Percentiles rank a stretch among this genome's conserved stretches.
These are phyloP conservation scores for Hanseniaspora gamundiae DNA, from an alignment of 1,139 yeast genomes.

Conservation along the genomic window DNA sequence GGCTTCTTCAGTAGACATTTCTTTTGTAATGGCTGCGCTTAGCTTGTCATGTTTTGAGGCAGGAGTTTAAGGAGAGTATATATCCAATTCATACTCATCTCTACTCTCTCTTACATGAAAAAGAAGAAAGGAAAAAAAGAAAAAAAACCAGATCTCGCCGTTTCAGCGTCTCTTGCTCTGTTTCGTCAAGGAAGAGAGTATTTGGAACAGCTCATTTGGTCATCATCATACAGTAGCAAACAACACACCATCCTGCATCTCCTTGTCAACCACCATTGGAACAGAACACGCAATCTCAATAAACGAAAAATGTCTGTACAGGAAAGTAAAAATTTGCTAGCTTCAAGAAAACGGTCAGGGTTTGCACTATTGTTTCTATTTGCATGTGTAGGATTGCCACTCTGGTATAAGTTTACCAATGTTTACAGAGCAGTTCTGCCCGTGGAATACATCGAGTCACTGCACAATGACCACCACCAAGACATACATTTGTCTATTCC, in stretches of 20 bases:
- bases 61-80: too few species aligned
- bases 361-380: slow-evolving; percentile 28
- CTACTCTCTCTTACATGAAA: too few species aligned
- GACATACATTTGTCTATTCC: slow-evolving; percentile 30
- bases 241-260: too few species aligned
- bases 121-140: too few species aligned
- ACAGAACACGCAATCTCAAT: background rate
- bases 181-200: too few species aligned
- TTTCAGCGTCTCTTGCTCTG: too few species aligned
- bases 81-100: too few species aligned
- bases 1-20: slow-evolving; percentile 31
- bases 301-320: background rate
- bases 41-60: too few species aligned
- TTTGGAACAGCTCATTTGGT: too few species aligned
- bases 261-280: too few species aligned
- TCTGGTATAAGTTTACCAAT: slow-evolving; percentile 60
- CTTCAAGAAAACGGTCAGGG: slow-evolving; percentile 16
- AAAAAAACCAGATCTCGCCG: too few species aligned
- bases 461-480: slow-evolving; percentile 24
- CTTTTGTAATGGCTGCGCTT: background rate
- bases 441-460: slow-evolving; percentile 34
- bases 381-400: slow-evolving; percentile 54
- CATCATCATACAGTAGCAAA: too few species aligned
- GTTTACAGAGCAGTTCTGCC: slow-evolving; percentile 62
- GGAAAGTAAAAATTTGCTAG: background rate